Evolutionary conservation across 1,139 yeast genomes (phyloP).

Genomic region (Suhomyces bokatorum): DNA sequence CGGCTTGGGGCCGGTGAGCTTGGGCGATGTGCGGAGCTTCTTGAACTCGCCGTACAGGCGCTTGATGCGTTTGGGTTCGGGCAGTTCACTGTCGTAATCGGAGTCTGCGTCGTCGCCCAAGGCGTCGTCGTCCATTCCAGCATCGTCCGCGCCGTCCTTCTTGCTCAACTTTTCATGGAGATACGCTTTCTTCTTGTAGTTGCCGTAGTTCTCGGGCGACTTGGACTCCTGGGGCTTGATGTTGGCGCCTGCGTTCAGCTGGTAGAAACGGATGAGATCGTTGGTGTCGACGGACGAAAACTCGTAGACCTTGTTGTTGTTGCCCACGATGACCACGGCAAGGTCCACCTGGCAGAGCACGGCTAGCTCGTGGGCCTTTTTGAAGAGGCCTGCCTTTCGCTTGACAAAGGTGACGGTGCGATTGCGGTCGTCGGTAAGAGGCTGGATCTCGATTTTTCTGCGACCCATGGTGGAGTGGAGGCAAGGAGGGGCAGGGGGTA

Average conservation of each 20-base stretch:
- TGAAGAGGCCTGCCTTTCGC: conserved; percentile 91
- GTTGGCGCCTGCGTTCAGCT: conserved; percentile 19
- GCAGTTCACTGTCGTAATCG: conserved; percentile 31
- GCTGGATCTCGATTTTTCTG: conserved; percentile 92
- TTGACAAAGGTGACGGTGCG: conserved; percentile 88
- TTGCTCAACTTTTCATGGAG: conserved; percentile 12
- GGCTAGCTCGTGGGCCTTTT: conserved; percentile 93
- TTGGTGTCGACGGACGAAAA: conserved; percentile 72
- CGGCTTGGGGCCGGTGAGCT: conserved; percentile 11
- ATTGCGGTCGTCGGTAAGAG: conserved; percentile 86
- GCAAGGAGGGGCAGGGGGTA: background rate
- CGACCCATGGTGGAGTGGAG: conserved; percentile 70
- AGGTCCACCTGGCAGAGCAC: conserved; percentile 91
- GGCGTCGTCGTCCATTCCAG: conserved; percentile 23
- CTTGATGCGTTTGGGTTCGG: conserved; percentile 31
- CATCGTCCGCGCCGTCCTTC: conserved; percentile 11
- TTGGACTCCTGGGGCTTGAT: conserved; percentile 54
- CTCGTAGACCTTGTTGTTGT: conserved; percentile 78
- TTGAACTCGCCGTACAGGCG: conserved; percentile 14
- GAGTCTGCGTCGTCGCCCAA: conserved; percentile 28
- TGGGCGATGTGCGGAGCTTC: conserved; percentile 6
- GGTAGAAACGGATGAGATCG: conserved; percentile 59
- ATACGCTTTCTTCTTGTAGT: conserved; percentile 35
- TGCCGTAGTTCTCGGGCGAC: conserved; percentile 60
- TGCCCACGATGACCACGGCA: conserved; percentile 87